These are phyloP conservation scores for Solioccasus polychromus DNA, from an alignment of 768 basidiomycete species.

Conservation along the genomic window DNA sequence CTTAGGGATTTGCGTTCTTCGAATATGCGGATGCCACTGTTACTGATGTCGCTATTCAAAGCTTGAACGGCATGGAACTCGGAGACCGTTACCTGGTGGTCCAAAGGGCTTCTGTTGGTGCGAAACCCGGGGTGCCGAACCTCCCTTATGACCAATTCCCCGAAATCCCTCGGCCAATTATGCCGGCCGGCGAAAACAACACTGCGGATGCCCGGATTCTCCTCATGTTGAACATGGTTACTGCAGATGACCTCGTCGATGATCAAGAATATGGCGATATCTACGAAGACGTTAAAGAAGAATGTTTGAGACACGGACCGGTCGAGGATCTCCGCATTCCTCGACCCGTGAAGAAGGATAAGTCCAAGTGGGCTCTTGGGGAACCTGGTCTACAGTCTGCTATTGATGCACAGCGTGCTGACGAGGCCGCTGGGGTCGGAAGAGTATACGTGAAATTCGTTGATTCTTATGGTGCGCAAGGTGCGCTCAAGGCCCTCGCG, in stretches of 20 bases:
- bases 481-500: conserved; percentile 82
- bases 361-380: conserved; percentile 68
- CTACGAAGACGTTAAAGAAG: conserved; percentile 91
- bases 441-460: conserved; percentile 91
- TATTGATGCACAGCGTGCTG: conserved; percentile 65
- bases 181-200: conserved; percentile 75
- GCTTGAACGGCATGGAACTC: conserved; percentile 95
- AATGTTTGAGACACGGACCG: conserved; percentile 75
- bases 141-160: conserved; percentile 79
- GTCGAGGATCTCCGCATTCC: conserved; percentile 89
- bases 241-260: conserved; percentile 82
- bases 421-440: conserved; percentile 92
- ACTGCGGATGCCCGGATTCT: conserved; percentile 73
- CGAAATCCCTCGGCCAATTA: conserved; percentile 82
- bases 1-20: conserved; percentile 97
- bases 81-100: conserved; percentile 95
- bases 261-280: conserved; percentile 94
- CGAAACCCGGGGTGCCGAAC: conserved; percentile 66
- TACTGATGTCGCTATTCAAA: conserved; percentile 95
- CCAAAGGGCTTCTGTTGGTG: conserved; percentile 93
- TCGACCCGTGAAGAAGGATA: conserved; percentile 83
- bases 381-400: conserved; percentile 58
- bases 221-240: conserved; percentile 99
- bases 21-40: conserved; percentile 89
- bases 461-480: conserved; percentile 56